phyloP scores from a whole-genome alignment of 768 basidiomycete genomes.

The Amyloporia xantha region DNA sequence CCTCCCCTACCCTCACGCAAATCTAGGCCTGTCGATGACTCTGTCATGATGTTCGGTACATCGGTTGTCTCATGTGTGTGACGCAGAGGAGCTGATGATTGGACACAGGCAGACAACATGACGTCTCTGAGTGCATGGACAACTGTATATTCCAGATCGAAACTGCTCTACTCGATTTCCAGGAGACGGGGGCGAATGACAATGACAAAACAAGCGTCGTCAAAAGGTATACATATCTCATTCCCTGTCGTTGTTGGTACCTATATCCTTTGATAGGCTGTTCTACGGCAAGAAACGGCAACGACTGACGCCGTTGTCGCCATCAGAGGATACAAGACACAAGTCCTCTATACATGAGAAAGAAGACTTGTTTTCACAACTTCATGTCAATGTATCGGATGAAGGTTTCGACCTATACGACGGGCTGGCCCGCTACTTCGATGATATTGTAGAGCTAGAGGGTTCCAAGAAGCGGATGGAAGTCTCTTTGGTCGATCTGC shows the following conservation, averaged over 20 bases:
- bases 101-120: constrained; percentile 84
- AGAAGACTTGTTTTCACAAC: constrained; percentile 88
- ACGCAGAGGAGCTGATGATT: constrained; percentile 8
- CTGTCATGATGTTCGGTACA: constrained; percentile 88
- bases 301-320: constrained; percentile 35
- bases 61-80: not conserved
- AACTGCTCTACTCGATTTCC: constrained; percentile 77
- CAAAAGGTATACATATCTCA: constrained; percentile 51
- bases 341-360: constrained; percentile 70
- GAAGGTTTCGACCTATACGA: constrained; percentile 92
- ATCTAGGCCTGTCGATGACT: constrained; percentile 49
- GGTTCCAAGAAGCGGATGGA: constrained; percentile 86
- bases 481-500: constrained; percentile 76
- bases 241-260: not conserved
- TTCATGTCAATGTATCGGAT: constrained; percentile 89
- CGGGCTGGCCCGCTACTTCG: constrained; percentile 86
- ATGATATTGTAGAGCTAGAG: constrained; percentile 82
- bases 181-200: constrained; percentile 35
- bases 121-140: constrained; percentile 98
- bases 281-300: constrained; percentile 90
- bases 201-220: constrained; percentile 71
- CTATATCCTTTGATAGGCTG: constrained; percentile 33
- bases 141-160: constrained; percentile 99
- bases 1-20: constrained; percentile 54
- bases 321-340: constrained; percentile 26